These are phyloP conservation scores for Pythium aphanidermatum DNA, from an alignment of 352 stramenopile species.

Conservation along the genomic window DNA sequence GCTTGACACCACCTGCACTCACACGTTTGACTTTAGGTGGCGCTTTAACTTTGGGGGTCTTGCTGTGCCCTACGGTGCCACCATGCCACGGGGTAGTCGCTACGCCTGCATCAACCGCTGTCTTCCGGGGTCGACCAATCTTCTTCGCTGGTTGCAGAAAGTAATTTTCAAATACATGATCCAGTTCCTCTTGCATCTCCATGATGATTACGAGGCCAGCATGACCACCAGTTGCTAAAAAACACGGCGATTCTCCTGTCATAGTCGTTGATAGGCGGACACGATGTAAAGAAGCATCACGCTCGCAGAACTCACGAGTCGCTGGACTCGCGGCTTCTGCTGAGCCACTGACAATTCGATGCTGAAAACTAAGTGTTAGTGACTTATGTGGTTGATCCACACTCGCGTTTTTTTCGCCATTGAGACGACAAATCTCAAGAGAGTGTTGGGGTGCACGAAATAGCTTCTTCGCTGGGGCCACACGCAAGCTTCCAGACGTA, in stretches of 20 bases:
- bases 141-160: slow-evolving; percentile 48
- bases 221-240: slow-evolving; percentile 57
- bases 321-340: slow-evolving; percentile 33
- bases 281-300: slow-evolving; percentile 71
- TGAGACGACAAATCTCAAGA: slow-evolving; percentile 62
- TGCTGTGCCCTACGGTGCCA: slow-evolving; percentile 6
- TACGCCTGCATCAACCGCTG: background rate
- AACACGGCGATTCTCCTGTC: slow-evolving; percentile 43
- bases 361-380: slow-evolving; percentile 44
- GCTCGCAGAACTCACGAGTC: slow-evolving; percentile 64
- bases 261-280: slow-evolving; percentile 44
- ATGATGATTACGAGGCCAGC: slow-evolving; percentile 69
- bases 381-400: slow-evolving; percentile 55
- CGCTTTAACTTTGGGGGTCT: slow-evolving; percentile 20
- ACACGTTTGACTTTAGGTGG: slow-evolving; percentile 13
- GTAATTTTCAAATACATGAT: slow-evolving; percentile 44
- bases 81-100: slow-evolving; percentile 15
- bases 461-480: slow-evolving; percentile 56
- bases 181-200: slow-evolving; percentile 54
- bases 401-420: slow-evolving; percentile 41
- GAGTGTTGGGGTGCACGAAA: slow-evolving; percentile 58
- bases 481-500: slow-evolving; percentile 56
- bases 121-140: slow-evolving; percentile 35
- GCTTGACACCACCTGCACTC: slow-evolving; percentile 22
- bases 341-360: slow-evolving; percentile 32